These are phyloP conservation scores for Solanum chiquidenum DNA, from an alignment of 257 asterid genomes.

Conservation along the genomic window DNA sequence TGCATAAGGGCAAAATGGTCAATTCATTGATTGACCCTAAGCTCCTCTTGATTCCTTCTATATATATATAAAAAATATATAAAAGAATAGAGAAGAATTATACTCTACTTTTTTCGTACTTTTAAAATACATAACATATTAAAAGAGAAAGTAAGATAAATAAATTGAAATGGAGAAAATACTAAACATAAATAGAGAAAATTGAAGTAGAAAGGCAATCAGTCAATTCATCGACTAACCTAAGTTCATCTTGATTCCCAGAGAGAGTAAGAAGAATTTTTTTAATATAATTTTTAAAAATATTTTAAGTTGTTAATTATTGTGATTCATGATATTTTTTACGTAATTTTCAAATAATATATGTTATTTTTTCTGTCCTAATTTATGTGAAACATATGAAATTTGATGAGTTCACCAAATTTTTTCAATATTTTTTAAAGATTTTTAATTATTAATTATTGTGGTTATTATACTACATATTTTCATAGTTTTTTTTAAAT, in stretches of 20 bases:
- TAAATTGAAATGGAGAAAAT: no score
- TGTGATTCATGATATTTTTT: no score
- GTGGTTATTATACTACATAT: not conserved
- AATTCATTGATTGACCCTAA: no score
- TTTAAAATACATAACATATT: not conserved
- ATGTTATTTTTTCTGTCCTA: not conserved
- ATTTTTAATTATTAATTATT: not conserved
- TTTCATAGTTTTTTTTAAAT: not conserved
- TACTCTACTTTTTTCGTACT: not conserved
- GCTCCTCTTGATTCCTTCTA: no score
- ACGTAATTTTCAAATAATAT: no score
- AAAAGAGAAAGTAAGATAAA: not conserved
- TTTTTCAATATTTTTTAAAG: not conserved
- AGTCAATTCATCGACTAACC: not conserved
- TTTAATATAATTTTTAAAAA: no score
- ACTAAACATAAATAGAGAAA: not conserved
- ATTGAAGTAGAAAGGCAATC: no score
- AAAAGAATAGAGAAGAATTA: no score
- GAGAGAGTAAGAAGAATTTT: not conserved
- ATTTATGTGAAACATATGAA: not conserved
- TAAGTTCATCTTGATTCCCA: not conserved
- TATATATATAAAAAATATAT: no score
- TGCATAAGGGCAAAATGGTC: no score
- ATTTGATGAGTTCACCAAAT: not conserved
- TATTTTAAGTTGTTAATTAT: no score